A percentile compares a stretch with the other conserved stretches of the same genome.
Evolutionary conservation across 305 asterid genomes (phyloP).

Genomic region (Fraxinus sp.): DNA sequence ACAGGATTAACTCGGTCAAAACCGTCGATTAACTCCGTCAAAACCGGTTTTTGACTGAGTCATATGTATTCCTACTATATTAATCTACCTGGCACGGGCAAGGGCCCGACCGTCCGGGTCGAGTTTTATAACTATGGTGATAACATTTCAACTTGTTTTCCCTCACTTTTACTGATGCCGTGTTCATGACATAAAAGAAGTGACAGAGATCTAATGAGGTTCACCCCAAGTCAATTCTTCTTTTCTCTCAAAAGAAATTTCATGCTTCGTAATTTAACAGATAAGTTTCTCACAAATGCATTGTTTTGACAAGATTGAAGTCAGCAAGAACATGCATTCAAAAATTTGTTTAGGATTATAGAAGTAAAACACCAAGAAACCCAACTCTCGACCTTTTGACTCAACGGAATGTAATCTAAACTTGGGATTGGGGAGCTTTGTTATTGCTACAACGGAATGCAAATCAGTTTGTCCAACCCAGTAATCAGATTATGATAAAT

Average conservation of each 20-base stretch:
- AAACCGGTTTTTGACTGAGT: no score
- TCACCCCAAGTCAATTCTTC: neutral
- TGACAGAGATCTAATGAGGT: neutral
- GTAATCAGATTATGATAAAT: neutral
- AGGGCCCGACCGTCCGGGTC: no score
- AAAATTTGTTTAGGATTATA: neutral
- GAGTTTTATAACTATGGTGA: neutral
- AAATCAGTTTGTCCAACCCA: neutral
- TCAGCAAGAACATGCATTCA: neutral
- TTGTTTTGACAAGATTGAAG: neutral
- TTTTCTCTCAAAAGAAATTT: neutral
- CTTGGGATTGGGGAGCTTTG: neutral
- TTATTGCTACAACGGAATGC: neutral
- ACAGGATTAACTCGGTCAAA: no score
- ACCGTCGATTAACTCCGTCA: no score
- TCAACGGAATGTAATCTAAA: neutral
- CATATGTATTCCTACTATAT: no score
- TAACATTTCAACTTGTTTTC: neutral
- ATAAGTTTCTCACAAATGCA: neutral
- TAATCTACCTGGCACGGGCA: no score
- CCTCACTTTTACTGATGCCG: neutral
- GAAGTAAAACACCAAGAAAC: neutral
- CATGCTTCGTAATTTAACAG: neutral
- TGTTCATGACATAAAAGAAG: neutral
- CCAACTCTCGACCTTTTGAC: neutral